phyloP scores from a whole-genome alignment of 1,284 basidiomycete genomes.

The Puccinia polysora region DNA sequence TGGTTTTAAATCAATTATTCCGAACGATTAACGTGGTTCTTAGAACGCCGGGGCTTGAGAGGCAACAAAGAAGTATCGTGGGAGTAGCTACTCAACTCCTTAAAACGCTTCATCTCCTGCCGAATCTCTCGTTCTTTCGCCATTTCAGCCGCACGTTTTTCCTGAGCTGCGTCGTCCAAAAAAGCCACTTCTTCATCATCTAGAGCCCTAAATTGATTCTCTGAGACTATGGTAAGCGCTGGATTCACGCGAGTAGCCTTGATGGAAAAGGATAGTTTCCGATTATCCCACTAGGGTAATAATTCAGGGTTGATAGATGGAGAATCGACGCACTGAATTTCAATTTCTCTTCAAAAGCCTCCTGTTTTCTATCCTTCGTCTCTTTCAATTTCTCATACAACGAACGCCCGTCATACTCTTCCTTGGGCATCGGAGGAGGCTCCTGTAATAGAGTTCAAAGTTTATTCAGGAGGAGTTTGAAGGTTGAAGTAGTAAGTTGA shows the following conservation, averaged over 20 bases:
- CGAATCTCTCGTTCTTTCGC: conserved; percentile 29
- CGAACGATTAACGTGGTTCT: too few species aligned
- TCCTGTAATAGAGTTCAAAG: conserved; percentile 20
- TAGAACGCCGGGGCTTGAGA: too few species aligned
- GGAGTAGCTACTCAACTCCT: conserved; percentile 40
- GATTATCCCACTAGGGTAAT: too few species aligned
- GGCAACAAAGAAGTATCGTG: too few species aligned
- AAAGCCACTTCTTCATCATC: conserved; percentile 43
- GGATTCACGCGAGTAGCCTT: too few species aligned
- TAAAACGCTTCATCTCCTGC: conserved; percentile 34
- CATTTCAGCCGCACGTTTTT: conserved; percentile 24
- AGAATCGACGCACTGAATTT: conserved; percentile 31
- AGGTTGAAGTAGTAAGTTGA: not conserved
- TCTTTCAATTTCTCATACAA: conserved; percentile 43
- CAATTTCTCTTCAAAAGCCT: conserved; percentile 42
- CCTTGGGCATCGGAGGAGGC: conserved; percentile 40
- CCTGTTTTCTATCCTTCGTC: conserved; percentile 41
- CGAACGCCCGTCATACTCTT: conserved; percentile 41
- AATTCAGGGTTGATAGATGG: not conserved
- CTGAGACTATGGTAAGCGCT: conserved; percentile 1
- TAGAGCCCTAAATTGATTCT: conserved; percentile 42
- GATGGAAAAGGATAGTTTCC: too few species aligned
- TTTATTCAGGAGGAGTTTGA: not conserved
- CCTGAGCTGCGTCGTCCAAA: conserved; percentile 40
- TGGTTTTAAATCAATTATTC: too few species aligned